phyloP scores from a whole-genome alignment of 352 stramenopile genomes.

The Globisporangium splendens region DNA sequence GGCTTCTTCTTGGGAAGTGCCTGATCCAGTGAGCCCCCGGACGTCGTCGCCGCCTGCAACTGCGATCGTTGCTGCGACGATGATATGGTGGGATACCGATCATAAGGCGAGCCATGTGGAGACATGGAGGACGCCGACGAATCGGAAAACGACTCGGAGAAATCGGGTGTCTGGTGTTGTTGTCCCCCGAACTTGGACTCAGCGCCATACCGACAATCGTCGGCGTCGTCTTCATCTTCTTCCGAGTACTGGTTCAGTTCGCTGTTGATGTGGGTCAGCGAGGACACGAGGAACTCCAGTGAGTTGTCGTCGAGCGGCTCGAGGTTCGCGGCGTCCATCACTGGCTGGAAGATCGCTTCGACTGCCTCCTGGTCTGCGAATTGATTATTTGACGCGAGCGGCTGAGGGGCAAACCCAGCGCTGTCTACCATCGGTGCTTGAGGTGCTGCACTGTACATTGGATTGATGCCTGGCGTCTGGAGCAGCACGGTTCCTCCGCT shows the following conservation, averaged over 20 bases:
- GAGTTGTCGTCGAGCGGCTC: conserved; percentile 11
- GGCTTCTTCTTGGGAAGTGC: conserved; percentile 1
- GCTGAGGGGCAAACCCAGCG: no score
- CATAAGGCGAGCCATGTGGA: no score
- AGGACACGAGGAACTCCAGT: conserved; percentile 11
- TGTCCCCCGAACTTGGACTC: no score
- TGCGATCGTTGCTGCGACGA: not conserved
- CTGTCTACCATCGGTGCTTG: no score
- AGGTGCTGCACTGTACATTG: no score
- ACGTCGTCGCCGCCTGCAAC: not conserved
- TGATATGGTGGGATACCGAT: no score
- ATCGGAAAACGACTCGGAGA: not conserved
- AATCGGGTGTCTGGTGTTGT: no score
- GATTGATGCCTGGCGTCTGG: no score
- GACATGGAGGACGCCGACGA: no score
- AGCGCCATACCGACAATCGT: no score
- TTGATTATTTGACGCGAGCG: no score
- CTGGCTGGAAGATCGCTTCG: conserved; percentile 2
- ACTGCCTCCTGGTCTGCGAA: not conserved
- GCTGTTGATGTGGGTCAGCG: conserved; percentile 8
- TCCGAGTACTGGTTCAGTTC: not conserved
- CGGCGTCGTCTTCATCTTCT: not conserved
- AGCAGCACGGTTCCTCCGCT: no score
- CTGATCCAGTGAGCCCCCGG: not conserved
- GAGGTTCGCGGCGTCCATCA: conserved; percentile 4